A percentile compares a stretch with the other conserved stretches of the same genome.
phyloP scores from a whole-genome alignment of 768 basidiomycete genomes.

The Pulveroboletus ravenelii region DNA sequence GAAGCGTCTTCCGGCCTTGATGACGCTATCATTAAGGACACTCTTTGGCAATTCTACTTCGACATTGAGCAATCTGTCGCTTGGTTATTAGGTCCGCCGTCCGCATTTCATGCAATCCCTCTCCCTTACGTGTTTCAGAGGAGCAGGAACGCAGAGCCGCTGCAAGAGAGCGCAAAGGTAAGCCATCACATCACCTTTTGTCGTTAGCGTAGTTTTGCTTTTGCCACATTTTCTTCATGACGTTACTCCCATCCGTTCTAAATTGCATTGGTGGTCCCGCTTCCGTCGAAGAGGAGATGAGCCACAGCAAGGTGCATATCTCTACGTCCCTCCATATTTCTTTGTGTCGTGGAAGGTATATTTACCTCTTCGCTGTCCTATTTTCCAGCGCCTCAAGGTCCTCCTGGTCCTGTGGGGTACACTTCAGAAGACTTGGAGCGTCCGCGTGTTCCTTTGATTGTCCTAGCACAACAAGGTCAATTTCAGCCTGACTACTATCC shows the following conservation, averaged over 20 bases:
- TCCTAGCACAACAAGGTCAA: slow-evolving; percentile 53
- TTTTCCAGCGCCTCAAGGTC: slow-evolving; percentile 17
- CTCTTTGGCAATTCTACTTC: slow-evolving; percentile 86
- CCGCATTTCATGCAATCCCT: neutral
- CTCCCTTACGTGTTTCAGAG: slow-evolving; percentile 39
- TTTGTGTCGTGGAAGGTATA: slow-evolving; percentile 10
- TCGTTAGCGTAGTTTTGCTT: slow-evolving; percentile 35
- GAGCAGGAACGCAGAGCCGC: slow-evolving; percentile 60
- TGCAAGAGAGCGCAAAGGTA: slow-evolving; percentile 81
- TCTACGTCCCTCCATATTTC: slow-evolving; percentile 27
- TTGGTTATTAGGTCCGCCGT: slow-evolving; percentile 65
- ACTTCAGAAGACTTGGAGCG: slow-evolving; percentile 31
- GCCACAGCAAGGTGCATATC: slow-evolving; percentile 58
- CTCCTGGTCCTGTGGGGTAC: slow-evolving; percentile 20
- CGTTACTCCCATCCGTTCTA: slow-evolving; percentile 25
- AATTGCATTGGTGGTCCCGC: slow-evolving; percentile 32
- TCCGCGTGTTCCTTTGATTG: slow-evolving; percentile 55
- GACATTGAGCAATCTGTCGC: slow-evolving; percentile 72
- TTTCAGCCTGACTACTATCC: slow-evolving; percentile 28
- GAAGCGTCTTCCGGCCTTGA: slow-evolving; percentile 62
- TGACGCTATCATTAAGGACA: slow-evolving; percentile 70
- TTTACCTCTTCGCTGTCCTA: slow-evolving; percentile 20
- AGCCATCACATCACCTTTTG: slow-evolving; percentile 37
- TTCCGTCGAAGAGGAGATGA: slow-evolving; percentile 34
- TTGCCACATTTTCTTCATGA: slow-evolving; percentile 31